These are phyloP conservation scores for Eutrema heterophyllum DNA, from an alignment of 345 rosid genomes.

Conservation along the genomic window DNA sequence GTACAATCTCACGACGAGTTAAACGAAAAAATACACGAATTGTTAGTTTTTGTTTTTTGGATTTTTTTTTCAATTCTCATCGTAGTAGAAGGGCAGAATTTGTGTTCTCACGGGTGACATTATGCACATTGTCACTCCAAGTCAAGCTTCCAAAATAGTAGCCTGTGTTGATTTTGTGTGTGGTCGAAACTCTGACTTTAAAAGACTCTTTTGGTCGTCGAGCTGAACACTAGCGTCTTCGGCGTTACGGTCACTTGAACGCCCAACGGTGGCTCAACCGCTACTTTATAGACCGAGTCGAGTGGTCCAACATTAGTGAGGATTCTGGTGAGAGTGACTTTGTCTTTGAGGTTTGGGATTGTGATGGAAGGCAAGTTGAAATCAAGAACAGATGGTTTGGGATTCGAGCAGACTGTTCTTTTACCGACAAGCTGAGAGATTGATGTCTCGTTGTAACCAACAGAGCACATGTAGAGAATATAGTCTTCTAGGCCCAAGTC, in stretches of 20 bases:
- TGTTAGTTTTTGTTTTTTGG: too few species aligned
- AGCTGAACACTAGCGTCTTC: slow-evolving; percentile 16
- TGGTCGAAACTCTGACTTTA: slow-evolving; percentile 16
- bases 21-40: too few species aligned
- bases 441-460: slow-evolving; percentile 40
- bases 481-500: slow-evolving; percentile 44
- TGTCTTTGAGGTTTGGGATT: slow-evolving; percentile 14
- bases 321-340: slow-evolving; percentile 25
- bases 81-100: neutral
- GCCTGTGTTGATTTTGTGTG: slow-evolving; percentile 31
- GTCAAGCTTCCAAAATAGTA: slow-evolving; percentile 39
- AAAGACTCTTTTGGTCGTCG: slow-evolving; percentile 17
- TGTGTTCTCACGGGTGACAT: slow-evolving; percentile 35
- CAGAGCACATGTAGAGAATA: slow-evolving; percentile 40
- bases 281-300: slow-evolving; percentile 20
- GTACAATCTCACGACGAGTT: too few species aligned
- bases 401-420: slow-evolving; percentile 20
- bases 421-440: slow-evolving; percentile 40
- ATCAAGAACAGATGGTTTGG: slow-evolving; percentile 11
- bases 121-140: slow-evolving; percentile 29
- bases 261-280: slow-evolving; percentile 32
- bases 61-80: neutral
- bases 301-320: slow-evolving; percentile 41
- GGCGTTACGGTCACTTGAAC: slow-evolving; percentile 18
- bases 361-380: slow-evolving; percentile 46